Conservation (phyloP, 345 rosid species). For the Linum tenue region DNA sequence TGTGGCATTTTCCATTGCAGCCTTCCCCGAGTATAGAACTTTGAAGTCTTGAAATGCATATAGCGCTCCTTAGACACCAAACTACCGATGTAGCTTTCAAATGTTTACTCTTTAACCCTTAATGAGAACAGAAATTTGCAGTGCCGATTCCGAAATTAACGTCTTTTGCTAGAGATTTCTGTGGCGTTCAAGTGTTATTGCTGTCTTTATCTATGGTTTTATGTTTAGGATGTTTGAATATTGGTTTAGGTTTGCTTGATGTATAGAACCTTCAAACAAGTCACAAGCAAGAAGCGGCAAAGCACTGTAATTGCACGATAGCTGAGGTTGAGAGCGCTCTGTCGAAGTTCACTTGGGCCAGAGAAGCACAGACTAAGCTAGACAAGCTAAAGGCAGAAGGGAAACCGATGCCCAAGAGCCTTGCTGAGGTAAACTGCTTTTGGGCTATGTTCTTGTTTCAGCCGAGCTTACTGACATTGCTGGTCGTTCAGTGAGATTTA, state of each 20-base stretch:
- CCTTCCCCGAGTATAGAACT: background rate
- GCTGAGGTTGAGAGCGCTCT: constrained; percentile 75
- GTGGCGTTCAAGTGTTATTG: background rate
- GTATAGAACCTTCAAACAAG: constrained; percentile 69
- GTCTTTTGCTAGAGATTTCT: background rate
- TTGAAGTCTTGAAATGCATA: background rate
- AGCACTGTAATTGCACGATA: constrained; percentile 63
- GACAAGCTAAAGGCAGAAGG: constrained; percentile 67
- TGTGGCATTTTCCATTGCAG: background rate
- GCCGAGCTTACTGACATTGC: too few species aligned
- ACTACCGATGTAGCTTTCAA: background rate
- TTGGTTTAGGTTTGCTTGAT: constrained; percentile 40
- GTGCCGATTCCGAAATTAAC: background rate
- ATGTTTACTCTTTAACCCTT: background rate
- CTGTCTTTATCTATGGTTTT: background rate
- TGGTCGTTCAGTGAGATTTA: too few species aligned
- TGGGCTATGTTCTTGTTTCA: background rate
- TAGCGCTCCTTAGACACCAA: background rate
- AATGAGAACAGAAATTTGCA: background rate
- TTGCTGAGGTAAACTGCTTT: constrained; percentile 57
- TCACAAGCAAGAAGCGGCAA: constrained; percentile 82
- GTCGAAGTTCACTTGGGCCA: constrained; percentile 83
- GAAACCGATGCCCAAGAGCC: constrained; percentile 72
- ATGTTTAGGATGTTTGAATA: constrained; percentile 22
- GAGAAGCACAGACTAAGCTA: constrained; percentile 62